Evolutionary conservation across 495 filamentous ascomycete species (phyloP).

Genomic region (Cryomyces minteri): DNA sequence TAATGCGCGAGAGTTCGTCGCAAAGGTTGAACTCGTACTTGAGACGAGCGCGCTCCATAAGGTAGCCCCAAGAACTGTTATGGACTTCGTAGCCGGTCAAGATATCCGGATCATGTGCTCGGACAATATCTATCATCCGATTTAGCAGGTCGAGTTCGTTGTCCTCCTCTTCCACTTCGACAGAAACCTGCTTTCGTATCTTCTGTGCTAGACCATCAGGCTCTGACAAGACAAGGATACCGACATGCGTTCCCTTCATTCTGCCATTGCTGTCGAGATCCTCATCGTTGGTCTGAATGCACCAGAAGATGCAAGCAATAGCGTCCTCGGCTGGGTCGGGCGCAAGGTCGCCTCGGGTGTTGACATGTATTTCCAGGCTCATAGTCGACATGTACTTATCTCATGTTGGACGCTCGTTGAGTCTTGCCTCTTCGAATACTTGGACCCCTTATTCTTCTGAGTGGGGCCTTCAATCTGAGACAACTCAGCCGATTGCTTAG

Average conservation of each 20-base stretch:
- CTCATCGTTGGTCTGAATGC: conserved; percentile 55
- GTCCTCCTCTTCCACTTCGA: conserved; percentile 52
- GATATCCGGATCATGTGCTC: conserved; percentile 74
- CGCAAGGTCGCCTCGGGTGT: conserved; percentile 59
- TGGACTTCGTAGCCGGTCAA: conserved; percentile 94
- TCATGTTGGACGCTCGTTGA: conserved; percentile 68
- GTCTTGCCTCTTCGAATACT: conserved; percentile 63
- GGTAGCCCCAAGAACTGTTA: conserved; percentile 80
- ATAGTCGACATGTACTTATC: conserved; percentile 88
- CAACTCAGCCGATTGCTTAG: conserved; percentile 21
- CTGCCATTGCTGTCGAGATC: conserved; percentile 31
- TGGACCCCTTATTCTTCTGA: conserved; percentile 70
- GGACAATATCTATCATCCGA: conserved; percentile 69
- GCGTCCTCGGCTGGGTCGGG: conserved; percentile 85
- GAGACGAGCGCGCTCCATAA: conserved; percentile 72
- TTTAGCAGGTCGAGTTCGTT: conserved; percentile 74
- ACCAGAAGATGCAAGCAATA: conserved; percentile 84
- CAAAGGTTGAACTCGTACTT: conserved; percentile 83
- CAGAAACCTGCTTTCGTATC: conserved; percentile 31
- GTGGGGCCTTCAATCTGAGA: conserved; percentile 86
- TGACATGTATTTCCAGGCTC: conserved; percentile 91
- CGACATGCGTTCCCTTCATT: conserved; percentile 36
- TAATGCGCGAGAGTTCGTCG: conserved; percentile 80
- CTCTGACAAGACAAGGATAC: conserved; percentile 46
- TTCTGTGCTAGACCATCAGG: conserved; percentile 26